These are phyloP conservation scores for Cladosporium sp. DNA, from an alignment of 2,329 filamentous ascomycete species.

Conservation along the genomic window DNA sequence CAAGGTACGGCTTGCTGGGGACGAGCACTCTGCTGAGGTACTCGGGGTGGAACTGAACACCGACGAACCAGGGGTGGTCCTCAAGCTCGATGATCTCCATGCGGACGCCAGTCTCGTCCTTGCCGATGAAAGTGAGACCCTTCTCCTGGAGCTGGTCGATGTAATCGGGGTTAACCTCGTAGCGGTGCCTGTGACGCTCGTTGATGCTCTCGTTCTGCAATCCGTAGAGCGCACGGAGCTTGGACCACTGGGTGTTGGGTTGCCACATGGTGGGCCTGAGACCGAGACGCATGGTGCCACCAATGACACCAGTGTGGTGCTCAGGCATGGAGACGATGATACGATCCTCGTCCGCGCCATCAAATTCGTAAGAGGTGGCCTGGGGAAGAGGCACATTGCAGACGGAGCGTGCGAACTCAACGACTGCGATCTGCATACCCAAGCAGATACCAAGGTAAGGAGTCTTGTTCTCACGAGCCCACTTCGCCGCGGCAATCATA, in stretches of 20 bases:
- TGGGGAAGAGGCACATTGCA: conserved; percentile 54
- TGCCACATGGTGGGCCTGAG: conserved; percentile 73
- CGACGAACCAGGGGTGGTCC: conserved; percentile 80
- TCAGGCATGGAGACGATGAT: conserved; percentile 93
- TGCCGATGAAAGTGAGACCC: conserved; percentile 72
- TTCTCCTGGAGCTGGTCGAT: conserved; percentile 63
- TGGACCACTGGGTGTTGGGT: conserved; percentile 69
- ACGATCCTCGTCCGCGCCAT: conserved; percentile 58
- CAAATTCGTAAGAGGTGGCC: conserved; percentile 55
- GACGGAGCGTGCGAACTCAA: conserved; percentile 78
- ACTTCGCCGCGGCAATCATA: conserved; percentile 84
- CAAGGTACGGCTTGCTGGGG: conserved; percentile 73
- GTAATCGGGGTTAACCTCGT: conserved; percentile 82
- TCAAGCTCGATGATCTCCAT: conserved; percentile 82
- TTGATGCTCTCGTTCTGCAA: conserved; percentile 39
- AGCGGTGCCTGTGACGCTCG: conserved; percentile 83
- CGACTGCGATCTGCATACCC: conserved; percentile 88
- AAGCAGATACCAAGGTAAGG: conserved; percentile 89
- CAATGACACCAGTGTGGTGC: conserved; percentile 68
- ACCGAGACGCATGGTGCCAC: conserved; percentile 84
- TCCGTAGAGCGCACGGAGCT: conserved; percentile 71
- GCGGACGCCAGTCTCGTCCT: conserved; percentile 71
- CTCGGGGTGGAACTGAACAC: conserved; percentile 86
- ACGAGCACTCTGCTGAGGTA: conserved; percentile 72
- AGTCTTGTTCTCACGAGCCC: conserved; percentile 74